Percentiles rank a stretch among this genome's conserved stretches.
Evolutionary conservation across 2,329 filamentous ascomycete species (phyloP).

Genomic region (Hypoxylon sp.): DNA sequence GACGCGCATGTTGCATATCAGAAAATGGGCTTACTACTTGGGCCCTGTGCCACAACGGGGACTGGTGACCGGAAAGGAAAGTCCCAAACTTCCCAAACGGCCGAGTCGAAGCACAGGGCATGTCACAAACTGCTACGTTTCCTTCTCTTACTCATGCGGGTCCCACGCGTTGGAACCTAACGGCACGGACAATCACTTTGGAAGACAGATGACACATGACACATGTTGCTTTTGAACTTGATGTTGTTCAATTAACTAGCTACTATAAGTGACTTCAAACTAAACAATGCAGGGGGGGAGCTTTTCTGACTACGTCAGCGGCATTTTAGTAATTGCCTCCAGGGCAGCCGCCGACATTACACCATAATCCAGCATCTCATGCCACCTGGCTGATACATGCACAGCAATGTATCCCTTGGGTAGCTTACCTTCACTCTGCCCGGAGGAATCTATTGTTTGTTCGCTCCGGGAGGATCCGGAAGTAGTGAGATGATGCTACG

Average conservation of each 20-base stretch:
- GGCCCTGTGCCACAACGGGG: conserved; percentile 14
- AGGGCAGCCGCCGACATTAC: conserved; percentile 40
- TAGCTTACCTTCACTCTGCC: conserved; percentile 47
- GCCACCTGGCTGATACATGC: conserved; percentile 41
- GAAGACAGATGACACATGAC: conserved; percentile 5
- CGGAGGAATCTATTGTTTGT: conserved; percentile 39
- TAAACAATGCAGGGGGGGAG: conserved; percentile 42
- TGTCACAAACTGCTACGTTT: conserved; percentile 33
- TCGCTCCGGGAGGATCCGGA: conserved; percentile 45
- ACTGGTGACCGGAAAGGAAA: conserved; percentile 36
- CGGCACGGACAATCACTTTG: not conserved
- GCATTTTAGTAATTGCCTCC: conserved; percentile 32
- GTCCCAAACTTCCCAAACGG: conserved; percentile 33
- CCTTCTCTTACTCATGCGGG: conserved; percentile 31
- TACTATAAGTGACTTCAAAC: conserved; percentile 41
- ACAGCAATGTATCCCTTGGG: conserved; percentile 33
- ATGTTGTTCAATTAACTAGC: conserved; percentile 44
- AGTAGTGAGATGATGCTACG: conserved; percentile 54
- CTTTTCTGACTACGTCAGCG: conserved; percentile 34
- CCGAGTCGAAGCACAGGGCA: conserved; percentile 24
- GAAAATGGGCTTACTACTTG: conserved; percentile 29
- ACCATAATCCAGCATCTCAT: conserved; percentile 52
- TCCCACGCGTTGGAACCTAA: conserved; percentile 34
- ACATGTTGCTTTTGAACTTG: conserved; percentile 37
- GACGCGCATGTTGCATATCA: conserved; percentile 34